Conservation (phyloP, 2,329 filamentous ascomycete species). For the Ciborinia camelliae region DNA sequence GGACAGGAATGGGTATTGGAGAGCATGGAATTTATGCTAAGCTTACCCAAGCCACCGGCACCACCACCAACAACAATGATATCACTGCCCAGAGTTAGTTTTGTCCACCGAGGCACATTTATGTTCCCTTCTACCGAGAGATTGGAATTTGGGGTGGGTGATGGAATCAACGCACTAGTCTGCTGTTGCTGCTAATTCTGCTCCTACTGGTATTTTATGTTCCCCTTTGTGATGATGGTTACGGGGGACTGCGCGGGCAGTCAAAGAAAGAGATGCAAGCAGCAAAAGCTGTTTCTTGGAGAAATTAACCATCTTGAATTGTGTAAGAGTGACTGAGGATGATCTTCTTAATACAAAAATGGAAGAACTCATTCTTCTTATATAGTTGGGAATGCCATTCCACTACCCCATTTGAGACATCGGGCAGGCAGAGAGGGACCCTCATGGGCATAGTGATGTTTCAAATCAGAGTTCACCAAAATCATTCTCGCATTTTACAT, state of each 20-base stretch:
- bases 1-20: too few relatives aligned
- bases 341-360: neutral
- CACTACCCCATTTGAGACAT: neutral
- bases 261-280: constrained; percentile 3
- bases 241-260: neutral
- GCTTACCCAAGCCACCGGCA: neutral
- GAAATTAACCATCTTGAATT: neutral
- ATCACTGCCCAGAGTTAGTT: constrained; percentile 1
- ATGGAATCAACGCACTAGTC: neutral
- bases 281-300: constrained; percentile 4
- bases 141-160: neutral
- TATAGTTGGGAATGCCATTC: neutral
- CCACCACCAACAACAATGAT: constrained; percentile 9
- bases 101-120: neutral
- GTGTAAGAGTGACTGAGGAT: neutral
- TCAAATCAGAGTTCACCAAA: neutral
- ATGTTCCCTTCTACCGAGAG: neutral
- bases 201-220: neutral
- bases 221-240: too few relatives aligned
- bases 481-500: neutral
- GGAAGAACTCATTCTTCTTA: neutral
- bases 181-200: neutral
- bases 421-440: neutral
- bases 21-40: neutral
- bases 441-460: neutral